A percentile compares a stretch with the other conserved stretches of the same genome.
Evolutionary conservation across 805 yeast genomes (phyloP).

Genomic region (Yarrowia hollandica): DNA sequence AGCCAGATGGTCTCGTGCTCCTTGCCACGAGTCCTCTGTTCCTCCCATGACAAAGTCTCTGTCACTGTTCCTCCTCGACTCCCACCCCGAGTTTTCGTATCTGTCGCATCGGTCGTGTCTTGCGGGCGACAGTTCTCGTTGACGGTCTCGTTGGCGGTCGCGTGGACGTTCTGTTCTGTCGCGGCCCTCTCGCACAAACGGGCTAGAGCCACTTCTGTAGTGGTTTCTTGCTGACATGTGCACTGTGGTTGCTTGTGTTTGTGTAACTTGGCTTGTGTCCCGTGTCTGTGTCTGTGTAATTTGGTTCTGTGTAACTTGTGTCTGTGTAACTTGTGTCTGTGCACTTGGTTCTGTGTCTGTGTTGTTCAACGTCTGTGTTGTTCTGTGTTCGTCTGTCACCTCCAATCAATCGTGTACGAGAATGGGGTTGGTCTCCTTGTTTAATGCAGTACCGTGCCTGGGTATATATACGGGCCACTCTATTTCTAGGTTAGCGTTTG

Average conservation of each 20-base stretch:
- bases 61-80: not conserved
- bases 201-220: conserved; percentile 5
- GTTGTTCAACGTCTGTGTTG: no score
- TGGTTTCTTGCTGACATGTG: conserved; percentile 4
- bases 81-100: not conserved
- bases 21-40: not conserved
- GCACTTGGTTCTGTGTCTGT: not conserved
- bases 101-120: not conserved
- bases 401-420: not conserved
- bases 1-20: not conserved
- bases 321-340: not conserved
- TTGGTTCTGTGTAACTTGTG: no score
- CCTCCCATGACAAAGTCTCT: no score
- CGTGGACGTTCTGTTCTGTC: not conserved
- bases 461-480: not conserved
- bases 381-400: no score
- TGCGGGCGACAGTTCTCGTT: not conserved
- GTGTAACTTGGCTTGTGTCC: not conserved
- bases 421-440: no score
- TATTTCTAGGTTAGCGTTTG: not conserved
- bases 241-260: not conserved
- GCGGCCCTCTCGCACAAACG: not conserved
- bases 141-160: not conserved
- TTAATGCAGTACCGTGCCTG: no score
- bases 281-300: not conserved